phyloP scores from a whole-genome alignment of 2,329 filamentous ascomycete genomes.

The Eutypa lata region DNA sequence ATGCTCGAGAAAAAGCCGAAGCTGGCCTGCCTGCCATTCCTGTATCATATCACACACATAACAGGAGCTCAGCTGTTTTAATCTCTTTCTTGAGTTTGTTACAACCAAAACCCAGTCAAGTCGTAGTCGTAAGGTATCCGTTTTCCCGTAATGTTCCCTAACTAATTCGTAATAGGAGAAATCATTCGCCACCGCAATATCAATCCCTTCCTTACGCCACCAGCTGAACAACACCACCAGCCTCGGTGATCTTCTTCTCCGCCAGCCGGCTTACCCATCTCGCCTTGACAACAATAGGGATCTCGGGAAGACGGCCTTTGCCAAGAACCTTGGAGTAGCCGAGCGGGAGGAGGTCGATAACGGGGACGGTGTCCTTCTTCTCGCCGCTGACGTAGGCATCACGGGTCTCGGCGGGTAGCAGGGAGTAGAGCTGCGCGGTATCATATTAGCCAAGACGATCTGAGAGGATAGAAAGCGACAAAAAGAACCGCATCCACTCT shows the following conservation, averaged over 20 bases:
- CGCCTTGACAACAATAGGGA: conserved; percentile 92
- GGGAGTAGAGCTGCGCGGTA: conserved; percentile 75
- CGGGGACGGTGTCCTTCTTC: conserved; percentile 89
- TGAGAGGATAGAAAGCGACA: not conserved
- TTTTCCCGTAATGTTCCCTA: conserved; percentile 12
- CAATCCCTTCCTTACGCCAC: conserved; percentile 64
- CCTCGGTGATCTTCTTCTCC: conserved; percentile 98
- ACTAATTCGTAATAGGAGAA: conserved; percentile 14
- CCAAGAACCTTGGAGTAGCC: conserved; percentile 99
- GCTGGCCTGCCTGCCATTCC: conserved; percentile 15
- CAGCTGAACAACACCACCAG: conserved; percentile 92
- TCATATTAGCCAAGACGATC: conserved; percentile 7
- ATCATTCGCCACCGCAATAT: conserved; percentile 1
- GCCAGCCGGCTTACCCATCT: conserved; percentile 94
- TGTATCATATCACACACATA: conserved; percentile 17
- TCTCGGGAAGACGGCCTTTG: conserved; percentile 91
- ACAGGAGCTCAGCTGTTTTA: not conserved
- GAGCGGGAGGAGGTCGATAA: conserved; percentile 94
- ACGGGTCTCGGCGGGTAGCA: conserved; percentile 89
- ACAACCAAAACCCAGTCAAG: too few species aligned
- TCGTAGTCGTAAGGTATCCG: conserved; percentile 25
- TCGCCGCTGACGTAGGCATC: conserved; percentile 81
- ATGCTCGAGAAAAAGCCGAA: conserved; percentile 25
- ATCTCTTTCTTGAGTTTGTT: conserved; percentile 10
- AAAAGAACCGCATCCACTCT: too few species aligned